Conservation (phyloP, 75 land plant genomes). For the Picea glauca region DNA sequence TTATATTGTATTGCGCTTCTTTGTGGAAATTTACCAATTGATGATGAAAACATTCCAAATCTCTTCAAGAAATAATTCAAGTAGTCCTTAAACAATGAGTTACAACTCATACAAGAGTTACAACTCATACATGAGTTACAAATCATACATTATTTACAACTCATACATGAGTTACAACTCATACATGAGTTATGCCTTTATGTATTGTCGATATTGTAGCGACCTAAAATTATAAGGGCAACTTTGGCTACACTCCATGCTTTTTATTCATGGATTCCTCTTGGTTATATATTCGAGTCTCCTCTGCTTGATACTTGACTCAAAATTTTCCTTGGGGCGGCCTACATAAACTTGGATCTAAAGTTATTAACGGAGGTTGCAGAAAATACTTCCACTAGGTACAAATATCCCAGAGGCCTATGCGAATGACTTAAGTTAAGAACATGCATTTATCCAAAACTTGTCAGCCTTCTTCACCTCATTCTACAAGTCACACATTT, state of each 20-base stretch:
- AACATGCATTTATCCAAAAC: constrained; percentile 96
- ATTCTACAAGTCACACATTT: constrained; percentile 12
- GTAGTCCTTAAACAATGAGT: constrained; percentile 95
- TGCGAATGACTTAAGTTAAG: constrained; percentile 83
- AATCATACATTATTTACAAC: too few species aligned
- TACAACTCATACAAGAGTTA: constrained; percentile 16
- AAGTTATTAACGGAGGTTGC: constrained; percentile 94
- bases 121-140: too few species aligned
- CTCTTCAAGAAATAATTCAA: constrained; percentile 63
- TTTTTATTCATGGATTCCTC: constrained; percentile 80
- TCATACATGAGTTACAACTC: constrained; percentile 24
- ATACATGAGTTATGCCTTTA: constrained; percentile 30
- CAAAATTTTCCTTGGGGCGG: constrained; percentile 75
- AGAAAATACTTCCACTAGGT: constrained; percentile 79
- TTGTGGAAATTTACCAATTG: too few species aligned
- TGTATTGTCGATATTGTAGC: constrained; percentile 88
- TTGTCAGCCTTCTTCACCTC: constrained; percentile 76
- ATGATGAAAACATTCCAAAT: too few species aligned
- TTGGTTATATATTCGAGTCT: too few species aligned
- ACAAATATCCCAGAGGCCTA: constrained; percentile 90
- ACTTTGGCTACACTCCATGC: constrained; percentile 95
- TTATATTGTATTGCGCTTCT: too few species aligned
- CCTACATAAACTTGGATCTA: constrained; percentile 83
- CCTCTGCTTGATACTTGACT: constrained; percentile 55
- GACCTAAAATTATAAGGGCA: constrained; percentile 87